phyloP scores from a whole-genome alignment of 768 basidiomycete genomes.

The Mycena vitilis region DNA sequence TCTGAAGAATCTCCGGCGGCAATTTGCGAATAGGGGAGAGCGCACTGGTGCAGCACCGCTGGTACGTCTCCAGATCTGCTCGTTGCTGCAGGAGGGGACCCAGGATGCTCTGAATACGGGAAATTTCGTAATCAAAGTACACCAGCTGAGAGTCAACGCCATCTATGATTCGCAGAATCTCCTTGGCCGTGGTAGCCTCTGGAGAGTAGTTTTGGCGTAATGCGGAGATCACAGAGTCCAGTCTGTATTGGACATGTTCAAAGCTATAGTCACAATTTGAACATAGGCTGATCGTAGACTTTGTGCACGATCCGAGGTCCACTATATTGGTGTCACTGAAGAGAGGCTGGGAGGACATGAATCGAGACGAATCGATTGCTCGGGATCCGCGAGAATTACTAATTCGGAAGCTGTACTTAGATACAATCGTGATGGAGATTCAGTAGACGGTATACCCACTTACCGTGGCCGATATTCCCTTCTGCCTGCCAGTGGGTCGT shows the following conservation, averaged over 20 bases:
- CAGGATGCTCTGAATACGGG: constrained; percentile 25
- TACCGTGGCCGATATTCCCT: no score
- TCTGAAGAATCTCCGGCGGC: constrained; percentile 29
- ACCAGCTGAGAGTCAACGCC: constrained; percentile 18
- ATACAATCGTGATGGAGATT: no score
- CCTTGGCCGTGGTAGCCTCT: background rate
- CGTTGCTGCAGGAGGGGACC: constrained; percentile 2
- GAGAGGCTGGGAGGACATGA: background rate
- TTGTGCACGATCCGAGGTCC: background rate
- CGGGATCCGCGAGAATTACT: no score
- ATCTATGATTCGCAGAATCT: background rate
- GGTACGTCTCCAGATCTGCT: constrained; percentile 14
- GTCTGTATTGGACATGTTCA: constrained; percentile 5
- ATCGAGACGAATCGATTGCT: no score
- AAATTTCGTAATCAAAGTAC: constrained; percentile 24
- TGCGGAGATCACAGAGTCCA: constrained; percentile 5
- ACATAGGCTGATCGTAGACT: constrained; percentile 13
- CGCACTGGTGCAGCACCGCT: constrained; percentile 18
- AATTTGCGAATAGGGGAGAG: constrained; percentile 30
- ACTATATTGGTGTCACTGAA: background rate
- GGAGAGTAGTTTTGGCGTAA: constrained; percentile 29
- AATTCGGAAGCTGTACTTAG: no score
- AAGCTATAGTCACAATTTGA: constrained; percentile 22
- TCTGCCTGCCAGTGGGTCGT: no score
- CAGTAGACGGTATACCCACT: no score